Percentiles rank a stretch among this genome's conserved stretches.
phyloP scores from a whole-genome alignment of 257 asterid species.

The Solanum rostratum region DNA sequence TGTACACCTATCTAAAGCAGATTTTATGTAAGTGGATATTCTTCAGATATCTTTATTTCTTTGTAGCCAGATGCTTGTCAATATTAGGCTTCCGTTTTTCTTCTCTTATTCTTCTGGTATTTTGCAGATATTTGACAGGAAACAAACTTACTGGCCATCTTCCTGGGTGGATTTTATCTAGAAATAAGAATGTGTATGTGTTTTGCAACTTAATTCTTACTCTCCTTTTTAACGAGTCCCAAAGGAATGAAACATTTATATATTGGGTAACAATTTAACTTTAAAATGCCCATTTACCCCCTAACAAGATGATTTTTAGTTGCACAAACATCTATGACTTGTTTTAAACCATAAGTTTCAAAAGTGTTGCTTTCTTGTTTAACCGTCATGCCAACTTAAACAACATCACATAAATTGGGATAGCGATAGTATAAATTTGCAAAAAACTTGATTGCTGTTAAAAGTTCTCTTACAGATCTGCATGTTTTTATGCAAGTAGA shows the following conservation, averaged over 20 bases:
- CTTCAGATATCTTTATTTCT: constrained; percentile 1
- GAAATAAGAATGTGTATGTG: constrained; percentile 71
- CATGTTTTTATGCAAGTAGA: neutral
- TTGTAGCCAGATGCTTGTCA: neutral
- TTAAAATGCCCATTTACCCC: neutral
- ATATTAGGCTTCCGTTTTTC: neutral
- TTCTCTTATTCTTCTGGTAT: neutral
- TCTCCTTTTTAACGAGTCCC: neutral
- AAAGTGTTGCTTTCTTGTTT: neutral
- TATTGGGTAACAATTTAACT: neutral
- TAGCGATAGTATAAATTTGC: neutral
- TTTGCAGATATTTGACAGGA: constrained; percentile 58
- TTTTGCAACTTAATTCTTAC: neutral
- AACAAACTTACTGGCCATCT: constrained; percentile 60
- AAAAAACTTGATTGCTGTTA: neutral
- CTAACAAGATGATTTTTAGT: too few relatives aligned
- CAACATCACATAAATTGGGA: neutral
- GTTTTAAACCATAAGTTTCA: neutral
- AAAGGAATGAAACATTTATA: neutral
- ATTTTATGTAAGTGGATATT: constrained; percentile 55
- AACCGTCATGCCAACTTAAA: neutral
- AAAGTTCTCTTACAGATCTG: neutral
- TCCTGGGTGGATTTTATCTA: constrained; percentile 49
- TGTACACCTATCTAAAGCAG: constrained; percentile 31
- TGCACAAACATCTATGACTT: neutral